phyloP scores from a whole-genome alignment of 192 early-diverging fungal genomes.

The Chytriomyces sp. region DNA sequence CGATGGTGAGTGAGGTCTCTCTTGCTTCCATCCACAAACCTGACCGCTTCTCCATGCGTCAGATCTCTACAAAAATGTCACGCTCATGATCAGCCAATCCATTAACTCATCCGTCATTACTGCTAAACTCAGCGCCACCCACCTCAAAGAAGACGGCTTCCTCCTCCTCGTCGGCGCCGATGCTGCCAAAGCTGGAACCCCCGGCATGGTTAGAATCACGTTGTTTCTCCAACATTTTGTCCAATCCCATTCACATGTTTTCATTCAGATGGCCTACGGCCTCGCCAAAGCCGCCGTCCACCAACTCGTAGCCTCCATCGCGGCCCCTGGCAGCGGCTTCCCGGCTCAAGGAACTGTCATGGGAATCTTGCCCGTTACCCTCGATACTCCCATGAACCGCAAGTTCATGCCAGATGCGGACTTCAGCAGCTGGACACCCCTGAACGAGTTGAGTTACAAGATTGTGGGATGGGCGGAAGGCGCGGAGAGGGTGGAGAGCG shows the following conservation, averaged over 20 bases:
- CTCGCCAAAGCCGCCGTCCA: conserved; percentile 93
- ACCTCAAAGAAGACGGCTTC: conserved; percentile 72
- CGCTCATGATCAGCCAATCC: conserved; percentile 80
- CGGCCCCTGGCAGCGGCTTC: conserved; percentile 73
- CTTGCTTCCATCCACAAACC: too few species aligned
- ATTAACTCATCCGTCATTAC: conserved; percentile 83
- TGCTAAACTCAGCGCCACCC: conserved; percentile 71
- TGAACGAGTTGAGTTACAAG: conserved; percentile 69
- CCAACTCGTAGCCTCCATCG: conserved; percentile 79
- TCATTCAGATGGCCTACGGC: conserved; percentile 86
- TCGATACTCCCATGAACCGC: conserved; percentile 93
- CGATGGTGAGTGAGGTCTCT: conserved; percentile 52
- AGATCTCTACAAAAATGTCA: conserved; percentile 67
- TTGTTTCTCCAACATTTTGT: neutral
- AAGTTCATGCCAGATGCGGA: conserved; percentile 84
- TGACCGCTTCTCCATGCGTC: neutral
- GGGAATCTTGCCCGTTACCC: conserved; percentile 63
- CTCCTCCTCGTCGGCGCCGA: conserved; percentile 79
- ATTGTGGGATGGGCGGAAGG: conserved; percentile 63
- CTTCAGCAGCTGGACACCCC: conserved; percentile 82
- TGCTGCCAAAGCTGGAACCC: conserved; percentile 73
- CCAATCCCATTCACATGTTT: too few species aligned
- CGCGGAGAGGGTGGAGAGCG: conserved; percentile 48
- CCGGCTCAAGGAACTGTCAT: conserved; percentile 66
- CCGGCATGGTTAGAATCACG: conserved; percentile 57